Base-by-base conservation (phyloP, 192 early-diverging fungal genomes). In the Coemansia sp. region DNA sequence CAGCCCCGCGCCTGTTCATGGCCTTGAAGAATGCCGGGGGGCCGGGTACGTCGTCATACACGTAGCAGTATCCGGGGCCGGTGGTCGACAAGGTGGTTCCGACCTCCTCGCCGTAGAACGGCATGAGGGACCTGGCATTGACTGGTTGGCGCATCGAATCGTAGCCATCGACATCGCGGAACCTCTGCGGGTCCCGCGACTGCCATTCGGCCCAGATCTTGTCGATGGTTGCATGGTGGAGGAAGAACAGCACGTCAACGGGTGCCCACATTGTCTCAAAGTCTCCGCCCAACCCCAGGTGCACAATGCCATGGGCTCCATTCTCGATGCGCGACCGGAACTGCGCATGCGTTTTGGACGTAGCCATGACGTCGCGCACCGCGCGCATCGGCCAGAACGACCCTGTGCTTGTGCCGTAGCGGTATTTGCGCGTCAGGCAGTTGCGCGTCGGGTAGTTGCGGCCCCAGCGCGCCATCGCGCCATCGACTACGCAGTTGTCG, bases 171-270 rank as follows among this genome's bases (percentile, higher is more conserved):
- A 76, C 76, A 14, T 59, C 44, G 53, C 63, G 66, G 68, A 58
- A 67, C 0, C 84, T 63, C 52, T 59, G 60, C 6, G 65, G 78
- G 33, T 78, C 76, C 11, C 63, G 62, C 12, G 75, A 62, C 78
- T 89, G 88, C 85, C 86, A 88, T 38, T 77, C 69, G 26, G 73
- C 75, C 85, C 86, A 89, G 56, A 88, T 52, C 74, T 84, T 84
- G 76, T 87, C 89, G 36, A 91, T 83, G 69, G 84, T 85, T n/a
- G 85, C 83, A 67, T 91, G 89, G 75, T 91, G 88, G 59, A 91
- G 62, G 59, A 84, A 91, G 72, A 89, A 91, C 39, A 89, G 59
- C 11, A 87, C 86, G 45, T 85, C 84, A 45, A 80, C 81, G 1
- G 84, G 84, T 12, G 81, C 76, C 70, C 73, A 78, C 84, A 85